Evolutionary conservation across 176 grass and related monocot species (phyloP).

Genomic region (Triticum urartu): DNA sequence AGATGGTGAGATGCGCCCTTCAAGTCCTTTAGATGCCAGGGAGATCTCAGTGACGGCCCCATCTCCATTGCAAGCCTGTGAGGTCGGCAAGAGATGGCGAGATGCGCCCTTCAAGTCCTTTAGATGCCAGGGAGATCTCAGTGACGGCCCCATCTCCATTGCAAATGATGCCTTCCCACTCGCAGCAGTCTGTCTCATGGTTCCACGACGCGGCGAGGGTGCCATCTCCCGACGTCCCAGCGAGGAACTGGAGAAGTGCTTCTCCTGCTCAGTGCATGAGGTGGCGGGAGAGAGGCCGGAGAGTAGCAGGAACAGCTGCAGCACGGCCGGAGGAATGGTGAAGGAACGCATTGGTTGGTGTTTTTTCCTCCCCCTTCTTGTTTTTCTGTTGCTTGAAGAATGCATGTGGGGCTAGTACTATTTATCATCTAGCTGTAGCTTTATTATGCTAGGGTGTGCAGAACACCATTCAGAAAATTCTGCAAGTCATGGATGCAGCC

Average conservation of each 20-base stretch:
- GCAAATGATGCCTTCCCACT: slow-evolving; percentile 15
- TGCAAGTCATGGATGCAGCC: too few species aligned
- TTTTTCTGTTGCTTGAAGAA: not conserved
- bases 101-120: not conserved
- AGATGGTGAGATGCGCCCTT: too few species aligned
- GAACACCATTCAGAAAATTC: not conserved
- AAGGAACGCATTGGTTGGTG: not conserved
- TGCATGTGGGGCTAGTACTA: not conserved
- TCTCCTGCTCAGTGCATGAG: not conserved
- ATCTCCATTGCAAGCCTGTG: not conserved
- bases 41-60: too few species aligned
- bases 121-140: not conserved
- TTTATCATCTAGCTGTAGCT: too few species aligned
- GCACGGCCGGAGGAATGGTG: not conserved
- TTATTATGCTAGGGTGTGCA: too few species aligned
- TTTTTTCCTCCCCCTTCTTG: not conserved
- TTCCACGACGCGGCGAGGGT: not conserved
- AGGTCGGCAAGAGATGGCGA: not conserved
- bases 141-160: not conserved
- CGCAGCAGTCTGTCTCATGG: not conserved
- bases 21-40: too few species aligned
- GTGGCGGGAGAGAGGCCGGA: not conserved
- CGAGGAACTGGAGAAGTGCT: not conserved
- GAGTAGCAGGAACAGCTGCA: not conserved
- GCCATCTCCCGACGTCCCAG: not conserved